Evolutionary conservation across 2,329 filamentous ascomycete species (phyloP).

Genomic region (Magnaporthiopsis incrustans): DNA sequence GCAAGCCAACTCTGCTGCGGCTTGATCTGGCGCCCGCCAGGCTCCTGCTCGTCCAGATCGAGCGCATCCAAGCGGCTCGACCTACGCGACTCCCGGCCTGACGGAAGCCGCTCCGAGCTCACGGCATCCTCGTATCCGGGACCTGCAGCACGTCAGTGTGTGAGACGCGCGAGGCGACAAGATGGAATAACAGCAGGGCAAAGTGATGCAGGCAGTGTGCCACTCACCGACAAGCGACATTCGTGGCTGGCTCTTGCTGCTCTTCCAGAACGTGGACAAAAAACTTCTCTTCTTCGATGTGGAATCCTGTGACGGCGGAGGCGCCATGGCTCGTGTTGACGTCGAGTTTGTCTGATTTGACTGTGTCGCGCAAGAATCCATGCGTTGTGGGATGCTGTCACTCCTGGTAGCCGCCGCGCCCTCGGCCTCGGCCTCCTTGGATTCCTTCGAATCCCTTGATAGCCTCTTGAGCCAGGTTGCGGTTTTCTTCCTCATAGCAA

Average conservation of each 20-base stretch:
- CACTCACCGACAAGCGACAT: slow-evolving; percentile 38
- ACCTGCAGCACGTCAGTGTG: slow-evolving; percentile 16
- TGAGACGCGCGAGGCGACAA: background rate
- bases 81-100: slow-evolving; percentile 15
- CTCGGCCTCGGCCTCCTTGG: slow-evolving; percentile 1
- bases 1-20: slow-evolving; percentile 80
- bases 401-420: background rate
- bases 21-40: slow-evolving; percentile 48
- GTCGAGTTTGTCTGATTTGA: slow-evolving; percentile 4
- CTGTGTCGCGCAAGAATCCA: slow-evolving; percentile 2
- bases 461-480: slow-evolving; percentile 6
- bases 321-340: slow-evolving; percentile 4
- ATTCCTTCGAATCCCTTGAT: slow-evolving; percentile 5
- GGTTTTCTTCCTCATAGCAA: slow-evolving; percentile 6
- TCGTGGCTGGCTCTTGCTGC: slow-evolving; percentile 29
- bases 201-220: background rate
- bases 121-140: slow-evolving; percentile 23
- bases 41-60: slow-evolving; percentile 25
- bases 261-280: slow-evolving; percentile 48
- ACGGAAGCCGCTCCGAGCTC: slow-evolving; percentile 17
- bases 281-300: slow-evolving; percentile 41
- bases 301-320: background rate
- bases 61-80: slow-evolving; percentile 8
- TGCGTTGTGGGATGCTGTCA: background rate
- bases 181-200: background rate